Conservation (phyloP, 2,329 filamentous ascomycete species). For the Chaetomium strumarium region DNA sequence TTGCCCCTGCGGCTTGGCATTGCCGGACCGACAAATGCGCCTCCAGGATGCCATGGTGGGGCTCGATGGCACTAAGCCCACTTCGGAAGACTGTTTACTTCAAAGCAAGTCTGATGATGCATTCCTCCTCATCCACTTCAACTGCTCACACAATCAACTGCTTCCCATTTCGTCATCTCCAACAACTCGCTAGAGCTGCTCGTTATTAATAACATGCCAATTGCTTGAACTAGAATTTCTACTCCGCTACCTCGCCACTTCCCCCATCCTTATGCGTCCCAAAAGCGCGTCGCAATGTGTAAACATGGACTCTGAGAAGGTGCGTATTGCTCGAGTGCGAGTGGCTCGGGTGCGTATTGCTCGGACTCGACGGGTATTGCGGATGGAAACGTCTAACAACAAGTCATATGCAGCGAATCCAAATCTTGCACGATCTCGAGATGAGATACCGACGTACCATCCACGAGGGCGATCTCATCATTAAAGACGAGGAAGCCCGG, state of each 20-base stretch:
- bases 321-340: constrained; percentile 22
- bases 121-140: constrained; percentile 5
- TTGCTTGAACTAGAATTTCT: neutral
- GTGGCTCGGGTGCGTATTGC: constrained; percentile 30
- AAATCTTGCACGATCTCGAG: constrained; percentile 54
- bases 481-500: constrained; percentile 69
- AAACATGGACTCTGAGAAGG: constrained; percentile 35
- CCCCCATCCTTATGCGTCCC: constrained; percentile 19
- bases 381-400: neutral
- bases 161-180: neutral
- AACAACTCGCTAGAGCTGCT: neutral
- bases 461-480: constrained; percentile 60
- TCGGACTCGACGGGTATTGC: neutral
- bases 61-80: constrained; percentile 13
- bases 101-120: constrained; percentile 4
- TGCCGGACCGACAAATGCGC: constrained; percentile 11
- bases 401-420: constrained; percentile 36
- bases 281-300: constrained; percentile 27
- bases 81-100: constrained; percentile 31
- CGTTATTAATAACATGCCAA: neutral
- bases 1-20: constrained; percentile 12
- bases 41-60: constrained; percentile 5
- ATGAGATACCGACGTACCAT: constrained; percentile 61
- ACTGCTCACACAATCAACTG: neutral
- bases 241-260: neutral